phyloP scores from a whole-genome alignment of 164 flowering plant genomes.

The grape (Vitis vinifera) region ASM3070453v1 NC_081815.1:4318001-4318500 shows the following conservation, averaged over 20 bases:
- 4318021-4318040: too few species aligned
- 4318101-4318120: too few species aligned
- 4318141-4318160: too few species aligned
- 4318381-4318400: constrained; percentile 50
- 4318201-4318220: not conserved
- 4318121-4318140: too few species aligned
- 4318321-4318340: constrained; percentile 75
- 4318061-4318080: too few species aligned
- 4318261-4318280: not conserved
- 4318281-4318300: not conserved
- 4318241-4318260: not conserved
- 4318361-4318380: constrained; percentile 52
- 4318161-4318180: not conserved
- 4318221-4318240: not conserved
- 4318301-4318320: constrained; percentile 38
- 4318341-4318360: constrained; percentile 50
- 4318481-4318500: constrained; percentile 53
- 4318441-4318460: constrained; percentile 59
- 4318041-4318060: too few species aligned
- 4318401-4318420: constrained; percentile 66
- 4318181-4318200: not conserved
- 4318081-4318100: too few species aligned
- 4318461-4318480: constrained; percentile 73
- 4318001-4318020: too few species aligned
- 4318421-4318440: constrained; percentile 59